Evolutionary conservation across 164 flowering plant species (phyloP).

Genomic region (Vitis labrusca): DNA sequence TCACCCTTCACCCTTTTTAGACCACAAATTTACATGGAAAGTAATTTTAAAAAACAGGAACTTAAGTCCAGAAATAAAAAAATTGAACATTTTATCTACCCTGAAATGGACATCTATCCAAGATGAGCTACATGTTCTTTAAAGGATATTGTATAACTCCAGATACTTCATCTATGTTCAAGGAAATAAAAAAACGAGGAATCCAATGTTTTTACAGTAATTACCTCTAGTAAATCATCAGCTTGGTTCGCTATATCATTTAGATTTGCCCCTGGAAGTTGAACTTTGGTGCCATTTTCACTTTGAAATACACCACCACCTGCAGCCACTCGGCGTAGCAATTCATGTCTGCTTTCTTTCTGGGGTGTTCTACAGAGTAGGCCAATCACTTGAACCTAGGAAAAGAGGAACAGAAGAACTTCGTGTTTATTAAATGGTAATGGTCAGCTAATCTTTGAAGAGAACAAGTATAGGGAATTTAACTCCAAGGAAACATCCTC

Average conservation of each 20-base stretch:
- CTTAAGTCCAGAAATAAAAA: too few species aligned
- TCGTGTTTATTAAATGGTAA: not conserved
- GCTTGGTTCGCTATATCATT: constrained; percentile 97
- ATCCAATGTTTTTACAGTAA: not conserved
- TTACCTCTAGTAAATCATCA: constrained; percentile 93
- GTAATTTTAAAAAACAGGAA: too few species aligned
- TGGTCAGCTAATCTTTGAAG: not conserved
- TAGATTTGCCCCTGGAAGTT: constrained; percentile 95
- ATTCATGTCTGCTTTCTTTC: constrained; percentile 90
- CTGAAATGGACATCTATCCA: too few species aligned
- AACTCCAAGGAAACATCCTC: constrained; percentile 25
- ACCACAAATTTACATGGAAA: too few species aligned
- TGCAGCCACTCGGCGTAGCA: constrained; percentile 89
- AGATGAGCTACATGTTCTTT: too few species aligned
- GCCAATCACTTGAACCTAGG: constrained; percentile 91
- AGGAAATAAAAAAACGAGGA: constrained; percentile 1
- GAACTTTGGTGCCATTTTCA: constrained; percentile 74
- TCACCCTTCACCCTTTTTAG: too few species aligned
- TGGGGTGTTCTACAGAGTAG: constrained; percentile 86
- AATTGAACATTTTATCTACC: too few species aligned
- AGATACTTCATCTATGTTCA: constrained; percentile 7
- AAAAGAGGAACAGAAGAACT: constrained; percentile 4
- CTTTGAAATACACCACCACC: constrained; percentile 86
- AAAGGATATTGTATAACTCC: too few species aligned
- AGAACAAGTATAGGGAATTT: not conserved